Percentiles rank a stretch among this genome's conserved stretches.
These are phyloP conservation scores for Hypsizygus marmoreus DNA, from an alignment of 768 basidiomycete species.

Conservation along the genomic window DNA sequence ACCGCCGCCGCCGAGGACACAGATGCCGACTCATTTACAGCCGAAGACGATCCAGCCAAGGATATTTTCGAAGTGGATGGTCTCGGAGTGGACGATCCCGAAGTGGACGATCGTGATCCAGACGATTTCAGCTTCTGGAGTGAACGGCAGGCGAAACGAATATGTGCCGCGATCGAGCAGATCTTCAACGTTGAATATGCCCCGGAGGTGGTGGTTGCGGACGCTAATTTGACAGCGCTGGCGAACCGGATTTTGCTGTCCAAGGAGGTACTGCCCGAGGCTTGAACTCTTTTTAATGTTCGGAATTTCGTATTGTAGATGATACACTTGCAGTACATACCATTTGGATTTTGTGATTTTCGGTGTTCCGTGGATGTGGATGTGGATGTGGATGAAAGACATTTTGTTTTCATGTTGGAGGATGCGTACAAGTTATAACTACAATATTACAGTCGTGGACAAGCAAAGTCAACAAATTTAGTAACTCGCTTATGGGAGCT, in stretches of 20 bases:
- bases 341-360: no score
- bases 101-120: conserved; percentile 58
- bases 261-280: conserved; percentile 52
- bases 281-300: neutral
- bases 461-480: no score
- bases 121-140: conserved; percentile 98
- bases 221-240: conserved; percentile 87
- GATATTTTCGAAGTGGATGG: neutral
- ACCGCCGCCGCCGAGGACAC: neutral
- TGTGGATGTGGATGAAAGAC: no score
- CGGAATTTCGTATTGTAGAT: no score
- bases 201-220: conserved; percentile 88
- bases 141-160: conserved; percentile 85
- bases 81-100: conserved; percentile 18
- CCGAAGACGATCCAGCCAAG: neutral
- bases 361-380: no score
- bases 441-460: no score
- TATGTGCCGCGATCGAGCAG: conserved; percentile 75
- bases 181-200: conserved; percentile 89
- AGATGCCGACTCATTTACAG: neutral
- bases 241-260: conserved; percentile 83
- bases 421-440: no score
- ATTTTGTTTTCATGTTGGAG: no score
- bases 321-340: no score
- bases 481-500: no score